These are phyloP conservation scores for Xylaria sp. DNA, from an alignment of 2,329 filamentous ascomycete genomes.

Conservation along the genomic window DNA sequence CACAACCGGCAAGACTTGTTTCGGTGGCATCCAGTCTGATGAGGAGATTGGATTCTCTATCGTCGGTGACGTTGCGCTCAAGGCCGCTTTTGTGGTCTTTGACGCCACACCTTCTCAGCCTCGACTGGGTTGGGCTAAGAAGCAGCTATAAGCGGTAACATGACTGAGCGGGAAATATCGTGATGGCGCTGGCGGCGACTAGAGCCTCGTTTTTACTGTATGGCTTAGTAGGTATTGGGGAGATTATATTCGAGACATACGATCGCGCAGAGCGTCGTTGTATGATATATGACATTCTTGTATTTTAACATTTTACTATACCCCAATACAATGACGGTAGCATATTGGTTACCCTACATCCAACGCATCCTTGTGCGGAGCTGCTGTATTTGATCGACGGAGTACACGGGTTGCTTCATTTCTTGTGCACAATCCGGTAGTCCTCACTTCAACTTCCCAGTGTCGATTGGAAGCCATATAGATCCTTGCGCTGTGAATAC, in stretches of 20 bases:
- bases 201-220: background rate
- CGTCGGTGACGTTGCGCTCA: constrained; percentile 74
- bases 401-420: too few relatives aligned
- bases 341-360: constrained; percentile 3
- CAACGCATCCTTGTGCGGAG: background rate
- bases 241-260: background rate
- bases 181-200: background rate
- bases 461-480: too few relatives aligned
- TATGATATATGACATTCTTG: constrained; percentile 23
- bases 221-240: background rate
- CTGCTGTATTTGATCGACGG: too few relatives aligned
- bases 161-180: background rate
- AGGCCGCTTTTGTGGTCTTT: constrained; percentile 73
- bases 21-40: constrained; percentile 70
- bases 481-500: too few relatives aligned
- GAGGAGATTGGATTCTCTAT: constrained; percentile 60
- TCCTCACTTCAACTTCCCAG: too few relatives aligned
- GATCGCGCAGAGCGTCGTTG: constrained; percentile 13
- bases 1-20: constrained; percentile 61
- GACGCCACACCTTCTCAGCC: constrained; percentile 55
- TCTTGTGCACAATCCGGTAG: too few relatives aligned
- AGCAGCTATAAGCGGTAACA: constrained; percentile 34
- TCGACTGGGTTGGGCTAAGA: constrained; percentile 57
- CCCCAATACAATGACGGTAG: background rate
- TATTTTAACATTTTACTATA: constrained; percentile 12